Base-by-base conservation (phyloP, 768 basidiomycete genomes). In the Cubamyces lactineus region DNA sequence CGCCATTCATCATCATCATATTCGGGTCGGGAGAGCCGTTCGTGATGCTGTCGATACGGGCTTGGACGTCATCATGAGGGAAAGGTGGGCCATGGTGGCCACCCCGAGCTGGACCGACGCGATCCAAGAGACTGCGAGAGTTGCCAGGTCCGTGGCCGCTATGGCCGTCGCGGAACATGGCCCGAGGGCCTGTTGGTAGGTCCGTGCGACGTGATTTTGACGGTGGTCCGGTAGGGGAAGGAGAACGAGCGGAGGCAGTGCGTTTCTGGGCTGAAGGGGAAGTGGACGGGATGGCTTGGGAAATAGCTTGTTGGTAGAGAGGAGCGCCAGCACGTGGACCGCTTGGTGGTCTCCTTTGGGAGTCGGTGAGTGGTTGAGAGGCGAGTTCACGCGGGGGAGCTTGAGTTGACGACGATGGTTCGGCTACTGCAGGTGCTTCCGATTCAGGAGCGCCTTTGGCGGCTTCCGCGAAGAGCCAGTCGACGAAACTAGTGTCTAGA, bases 381-480 rank as follows among this genome's bases (percentile, higher is more conserved):
- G 61, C 76, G 59, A 68, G 47, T 50, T 63, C 72, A 56, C 63
- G 71, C 40, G 49, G 47, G 38, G 75, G 67, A 40, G 57, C 77
- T 56, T 54, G 74, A 65, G 69, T 77, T 70, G 52, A 76, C 64
- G 59, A 76, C 65, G 61, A 77, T 3, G 58, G 53, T 24, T 59
- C 63, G 61, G 57, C 30, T 34, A 62, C 26, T 13, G 62, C 52
- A 8, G 34, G 34, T 34, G 76, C 69, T 30, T 84, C 83, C 3
- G 81, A 72, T 61, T 84, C 86, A 5, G 82, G 76, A 23, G 81
- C 83, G 54, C 88, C 88, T 72, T 89, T 91, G 2, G 84, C 84
- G 21, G 91, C 91, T 72, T 91, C 90, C 38, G 76, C 75, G 70
- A 96, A 97, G 21, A 97, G 76, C 94, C 94, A 96, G 59, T 90